phyloP scores from a whole-genome alignment of 2,329 filamentous ascomycete species.

The Hortaea sp. region DNA sequence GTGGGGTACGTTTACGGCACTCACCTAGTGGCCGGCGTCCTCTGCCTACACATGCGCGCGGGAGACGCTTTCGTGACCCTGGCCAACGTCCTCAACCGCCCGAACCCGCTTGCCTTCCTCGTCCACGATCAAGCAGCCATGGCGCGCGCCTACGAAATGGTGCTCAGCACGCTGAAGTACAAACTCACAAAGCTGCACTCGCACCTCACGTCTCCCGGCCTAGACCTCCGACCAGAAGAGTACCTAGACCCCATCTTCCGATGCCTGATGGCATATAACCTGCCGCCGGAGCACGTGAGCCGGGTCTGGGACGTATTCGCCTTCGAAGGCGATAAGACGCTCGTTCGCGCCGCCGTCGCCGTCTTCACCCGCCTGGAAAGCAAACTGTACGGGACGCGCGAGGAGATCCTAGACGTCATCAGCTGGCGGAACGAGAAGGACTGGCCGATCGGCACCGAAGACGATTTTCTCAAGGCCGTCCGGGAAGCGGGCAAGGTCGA shows the following conservation, averaged over 20 bases:
- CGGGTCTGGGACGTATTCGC: constrained; percentile 74
- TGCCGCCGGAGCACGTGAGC: constrained; percentile 40
- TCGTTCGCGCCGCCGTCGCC: constrained; percentile 62
- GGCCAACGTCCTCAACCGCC: constrained; percentile 67
- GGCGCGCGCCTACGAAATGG: constrained; percentile 56
- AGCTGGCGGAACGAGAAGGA: constrained; percentile 28
- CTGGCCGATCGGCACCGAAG: constrained; percentile 28
- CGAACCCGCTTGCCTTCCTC: constrained; percentile 65
- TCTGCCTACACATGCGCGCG: constrained; percentile 60
- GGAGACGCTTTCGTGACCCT: constrained; percentile 59
- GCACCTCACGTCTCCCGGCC: constrained; percentile 45
- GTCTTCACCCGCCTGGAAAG: constrained; percentile 46
- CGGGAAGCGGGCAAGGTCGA: constrained; percentile 29
- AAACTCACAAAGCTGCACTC: constrained; percentile 56
- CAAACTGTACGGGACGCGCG: constrained; percentile 35
- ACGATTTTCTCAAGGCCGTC: constrained; percentile 29
- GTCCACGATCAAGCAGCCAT: constrained; percentile 60
- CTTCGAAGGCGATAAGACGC: constrained; percentile 66
- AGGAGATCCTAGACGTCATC: constrained; percentile 35
- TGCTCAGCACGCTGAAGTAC: constrained; percentile 54
- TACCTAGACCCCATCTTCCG: constrained; percentile 23
- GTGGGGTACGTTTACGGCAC: constrained; percentile 68
- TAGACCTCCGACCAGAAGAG: constrained; percentile 28
- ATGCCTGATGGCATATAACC: constrained; percentile 23
- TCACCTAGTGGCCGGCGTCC: constrained; percentile 62